phyloP scores from a whole-genome alignment of 495 filamentous ascomycete species.

The Beverwykella pulmonaria region DNA sequence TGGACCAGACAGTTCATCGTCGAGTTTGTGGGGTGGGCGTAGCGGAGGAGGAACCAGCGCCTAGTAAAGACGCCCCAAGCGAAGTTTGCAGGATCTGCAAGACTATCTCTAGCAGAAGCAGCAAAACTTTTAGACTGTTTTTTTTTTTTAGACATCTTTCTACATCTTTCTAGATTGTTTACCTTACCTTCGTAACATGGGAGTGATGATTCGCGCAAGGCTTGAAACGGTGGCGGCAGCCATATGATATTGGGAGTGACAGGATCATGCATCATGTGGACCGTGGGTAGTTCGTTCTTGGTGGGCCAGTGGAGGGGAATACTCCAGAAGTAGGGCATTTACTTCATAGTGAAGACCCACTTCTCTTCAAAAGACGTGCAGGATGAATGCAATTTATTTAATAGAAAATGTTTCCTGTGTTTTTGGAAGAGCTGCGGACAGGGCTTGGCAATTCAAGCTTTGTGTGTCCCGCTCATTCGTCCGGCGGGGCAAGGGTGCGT shows the following conservation, averaged over 20 bases:
- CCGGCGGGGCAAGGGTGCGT: background rate
- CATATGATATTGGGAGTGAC: constrained; percentile 10
- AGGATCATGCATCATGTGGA: background rate
- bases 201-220: constrained; percentile 3
- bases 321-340: background rate
- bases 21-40: background rate
- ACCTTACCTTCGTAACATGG: background rate
- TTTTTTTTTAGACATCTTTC: too few relatives aligned
- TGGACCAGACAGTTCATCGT: constrained; percentile 24
- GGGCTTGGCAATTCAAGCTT: constrained; percentile 1
- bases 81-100: too few relatives aligned
- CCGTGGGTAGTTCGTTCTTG: background rate
- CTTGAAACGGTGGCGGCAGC: background rate
- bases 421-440: background rate
- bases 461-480: constrained; percentile 1
- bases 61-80: too few relatives aligned
- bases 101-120: too few relatives aligned
- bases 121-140: too few relatives aligned
- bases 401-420: background rate
- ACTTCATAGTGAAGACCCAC: background rate
- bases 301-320: background rate
- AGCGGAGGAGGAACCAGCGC: too few relatives aligned
- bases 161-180: too few relatives aligned
- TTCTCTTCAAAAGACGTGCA: too few relatives aligned
- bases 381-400: too few relatives aligned